These are phyloP conservation scores for Colletotrichum cereale DNA, from an alignment of 2,329 filamentous ascomycete genomes.

Conservation along the genomic window DNA sequence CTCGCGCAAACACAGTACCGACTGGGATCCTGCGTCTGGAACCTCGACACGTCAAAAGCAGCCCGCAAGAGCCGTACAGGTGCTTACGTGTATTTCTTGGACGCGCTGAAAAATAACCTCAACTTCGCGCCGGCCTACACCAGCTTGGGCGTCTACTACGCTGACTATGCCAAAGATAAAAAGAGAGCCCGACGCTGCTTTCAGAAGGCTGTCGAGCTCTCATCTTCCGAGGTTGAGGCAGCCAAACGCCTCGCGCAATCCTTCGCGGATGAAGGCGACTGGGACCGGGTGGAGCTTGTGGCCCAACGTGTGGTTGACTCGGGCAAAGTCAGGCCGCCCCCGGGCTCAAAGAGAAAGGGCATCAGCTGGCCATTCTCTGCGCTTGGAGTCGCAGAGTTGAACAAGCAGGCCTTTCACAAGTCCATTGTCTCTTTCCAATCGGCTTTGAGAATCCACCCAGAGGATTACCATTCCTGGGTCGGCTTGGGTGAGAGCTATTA, in stretches of 20 bases:
- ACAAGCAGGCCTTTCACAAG: constrained; percentile 89
- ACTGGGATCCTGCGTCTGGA: constrained; percentile 89
- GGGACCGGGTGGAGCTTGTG: constrained; percentile 95
- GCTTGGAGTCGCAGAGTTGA: constrained; percentile 92
- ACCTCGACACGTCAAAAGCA: constrained; percentile 78
- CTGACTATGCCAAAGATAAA: constrained; percentile 89
- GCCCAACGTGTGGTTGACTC: constrained; percentile 93
- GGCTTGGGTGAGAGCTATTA: constrained; percentile 98
- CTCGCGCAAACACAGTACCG: constrained; percentile 88
- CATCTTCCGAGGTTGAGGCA: constrained; percentile 84
- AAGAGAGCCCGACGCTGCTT: constrained; percentile 92
- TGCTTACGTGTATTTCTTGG: constrained; percentile 86
- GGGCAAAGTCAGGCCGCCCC: constrained; percentile 90
- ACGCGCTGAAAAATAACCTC: constrained; percentile 86
- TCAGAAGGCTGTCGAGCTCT: constrained; percentile 95
- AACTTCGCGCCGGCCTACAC: constrained; percentile 94
- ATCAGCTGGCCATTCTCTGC: constrained; percentile 97
- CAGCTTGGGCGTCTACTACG: constrained; percentile 89
- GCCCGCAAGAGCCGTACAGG: constrained; percentile 85
- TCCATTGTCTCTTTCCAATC: constrained; percentile 94
- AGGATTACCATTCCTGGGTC: constrained; percentile 96
- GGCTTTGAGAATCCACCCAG: constrained; percentile 83
- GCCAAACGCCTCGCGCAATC: constrained; percentile 87
- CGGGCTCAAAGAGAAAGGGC: constrained; percentile 92
- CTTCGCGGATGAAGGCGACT: constrained; percentile 92